Evolutionary conservation across 768 basidiomycete genomes (phyloP).

Genomic region (Hirschioporus abietinus): DNA sequence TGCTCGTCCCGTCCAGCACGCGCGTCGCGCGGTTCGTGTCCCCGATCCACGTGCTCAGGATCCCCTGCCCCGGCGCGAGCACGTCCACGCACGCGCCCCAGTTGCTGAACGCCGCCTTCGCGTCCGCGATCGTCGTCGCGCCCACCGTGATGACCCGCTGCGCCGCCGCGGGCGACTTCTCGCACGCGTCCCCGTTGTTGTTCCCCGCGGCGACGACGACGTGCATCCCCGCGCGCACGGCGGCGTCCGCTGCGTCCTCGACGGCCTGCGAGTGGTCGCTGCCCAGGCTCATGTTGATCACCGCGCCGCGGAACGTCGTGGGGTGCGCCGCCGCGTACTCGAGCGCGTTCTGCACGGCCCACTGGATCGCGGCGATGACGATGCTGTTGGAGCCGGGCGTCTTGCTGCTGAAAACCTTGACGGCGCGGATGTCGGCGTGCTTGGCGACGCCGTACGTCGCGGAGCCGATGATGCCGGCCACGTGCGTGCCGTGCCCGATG

Average conservation of each 20-base stretch:
- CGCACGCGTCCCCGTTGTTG: not conserved
- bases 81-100: constrained; percentile 86
- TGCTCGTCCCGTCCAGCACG: constrained; percentile 79
- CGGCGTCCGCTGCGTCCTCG: not conserved
- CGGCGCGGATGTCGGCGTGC: constrained; percentile 5
- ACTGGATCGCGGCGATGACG: not conserved
- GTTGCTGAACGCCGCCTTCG: constrained; percentile 92
- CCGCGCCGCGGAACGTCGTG: constrained; percentile 18
- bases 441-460: constrained; percentile 6
- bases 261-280: constrained; percentile 1
- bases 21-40: constrained; percentile 17
- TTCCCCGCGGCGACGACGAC: constrained; percentile 2
- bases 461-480: constrained; percentile 5
- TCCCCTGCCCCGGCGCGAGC: constrained; percentile 61
- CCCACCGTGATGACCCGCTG: constrained; percentile 66
- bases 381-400: not conserved
- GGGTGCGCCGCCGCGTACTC: not conserved
- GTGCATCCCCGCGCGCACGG: not conserved
- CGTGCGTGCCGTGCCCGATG: constrained; percentile 7
- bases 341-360: constrained; percentile 1
- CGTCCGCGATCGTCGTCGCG: constrained; percentile 77
- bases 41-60: not conserved
- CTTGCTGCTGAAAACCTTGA: constrained; percentile 4
- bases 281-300: constrained; percentile 9
- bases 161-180: not conserved